Percentiles rank a stretch among this genome's conserved stretches.
phyloP scores from a whole-genome alignment of 179 eudicot genomes.

The Spergularia azorica region DNA sequence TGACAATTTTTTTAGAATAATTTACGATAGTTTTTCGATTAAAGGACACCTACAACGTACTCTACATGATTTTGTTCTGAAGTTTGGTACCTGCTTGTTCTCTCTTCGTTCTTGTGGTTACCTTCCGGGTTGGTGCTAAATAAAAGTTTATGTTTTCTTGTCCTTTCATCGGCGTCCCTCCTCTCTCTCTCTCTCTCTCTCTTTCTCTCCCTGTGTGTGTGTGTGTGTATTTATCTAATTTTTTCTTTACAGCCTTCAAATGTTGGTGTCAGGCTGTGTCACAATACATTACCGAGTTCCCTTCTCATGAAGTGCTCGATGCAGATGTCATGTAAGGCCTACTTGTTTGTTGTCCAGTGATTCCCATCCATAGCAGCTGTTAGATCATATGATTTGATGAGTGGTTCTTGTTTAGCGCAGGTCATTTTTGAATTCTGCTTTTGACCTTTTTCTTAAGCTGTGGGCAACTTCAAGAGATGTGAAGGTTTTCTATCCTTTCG shows the following conservation, averaged over 20 bases:
- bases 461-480: slow-evolving; percentile 93
- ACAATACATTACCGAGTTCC: slow-evolving; percentile 66
- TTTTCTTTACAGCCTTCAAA: slow-evolving; percentile 71
- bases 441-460: slow-evolving; percentile 86
- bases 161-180: too few species aligned
- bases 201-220: too few species aligned
- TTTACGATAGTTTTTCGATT: too few species aligned
- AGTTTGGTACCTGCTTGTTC: too few species aligned
- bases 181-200: background rate
- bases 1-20: background rate
- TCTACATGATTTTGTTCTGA: background rate
- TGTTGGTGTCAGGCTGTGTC: slow-evolving; percentile 98
- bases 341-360: slow-evolving; percentile 10
- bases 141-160: background rate
- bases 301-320: slow-evolving; percentile 69
- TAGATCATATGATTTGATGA: slow-evolving; percentile 20
- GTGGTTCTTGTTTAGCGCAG: slow-evolving; percentile 50
- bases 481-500: slow-evolving; percentile 50
- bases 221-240: background rate
- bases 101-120: too few species aligned
- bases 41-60: background rate
- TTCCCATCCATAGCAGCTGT: background rate
- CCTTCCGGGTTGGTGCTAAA: too few species aligned
- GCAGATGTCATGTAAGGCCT: slow-evolving; percentile 82
- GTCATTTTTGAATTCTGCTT: slow-evolving; percentile 92